These are phyloP conservation scores for Coemansia sp. DNA, from an alignment of 192 early-diverging fungal genomes.

Conservation along the genomic window DNA sequence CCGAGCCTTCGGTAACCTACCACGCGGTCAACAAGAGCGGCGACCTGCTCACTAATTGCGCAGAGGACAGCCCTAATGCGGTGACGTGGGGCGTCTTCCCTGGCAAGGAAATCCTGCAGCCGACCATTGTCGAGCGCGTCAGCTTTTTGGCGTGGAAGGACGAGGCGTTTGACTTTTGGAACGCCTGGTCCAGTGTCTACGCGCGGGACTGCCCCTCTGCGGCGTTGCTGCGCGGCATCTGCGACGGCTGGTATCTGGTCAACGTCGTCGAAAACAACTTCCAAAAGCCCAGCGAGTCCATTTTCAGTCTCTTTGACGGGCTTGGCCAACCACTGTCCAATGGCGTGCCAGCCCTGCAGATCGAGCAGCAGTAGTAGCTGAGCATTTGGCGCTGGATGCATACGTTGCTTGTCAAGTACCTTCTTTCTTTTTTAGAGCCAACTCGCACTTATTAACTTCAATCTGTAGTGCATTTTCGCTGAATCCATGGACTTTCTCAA, in stretches of 20 bases:
- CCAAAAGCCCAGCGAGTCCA: constrained; percentile 42
- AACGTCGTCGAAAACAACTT: constrained; percentile 96
- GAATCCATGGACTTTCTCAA: constrained; percentile 38
- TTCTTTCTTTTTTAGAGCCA: not conserved
- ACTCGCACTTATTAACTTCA: not conserved
- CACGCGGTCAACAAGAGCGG: constrained; percentile 88
- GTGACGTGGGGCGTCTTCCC: constrained; percentile 99
- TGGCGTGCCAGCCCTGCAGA: constrained; percentile 7
- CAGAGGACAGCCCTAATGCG: constrained; percentile 85
- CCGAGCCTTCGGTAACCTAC: constrained; percentile 73
- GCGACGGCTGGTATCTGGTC: constrained; percentile 81
- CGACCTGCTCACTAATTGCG: constrained; percentile 87
- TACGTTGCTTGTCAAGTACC: not conserved
- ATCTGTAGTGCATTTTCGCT: constrained; percentile 2
- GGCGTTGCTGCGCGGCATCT: constrained; percentile 63
- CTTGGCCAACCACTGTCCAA: constrained; percentile 20
- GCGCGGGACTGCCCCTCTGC: constrained; percentile 54
- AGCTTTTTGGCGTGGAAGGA: constrained; percentile 97
- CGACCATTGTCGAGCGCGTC: constrained; percentile 86
- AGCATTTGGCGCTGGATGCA: not conserved
- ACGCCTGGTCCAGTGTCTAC: constrained; percentile 80
- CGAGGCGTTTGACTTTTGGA: constrained; percentile 93
- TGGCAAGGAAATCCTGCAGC: constrained; percentile 94
- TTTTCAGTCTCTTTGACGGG: constrained; percentile 46
- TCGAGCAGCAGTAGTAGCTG: not conserved